Base-by-base conservation (phyloP, 179 eudicot species). In the Actinidia polygama region DNA sequence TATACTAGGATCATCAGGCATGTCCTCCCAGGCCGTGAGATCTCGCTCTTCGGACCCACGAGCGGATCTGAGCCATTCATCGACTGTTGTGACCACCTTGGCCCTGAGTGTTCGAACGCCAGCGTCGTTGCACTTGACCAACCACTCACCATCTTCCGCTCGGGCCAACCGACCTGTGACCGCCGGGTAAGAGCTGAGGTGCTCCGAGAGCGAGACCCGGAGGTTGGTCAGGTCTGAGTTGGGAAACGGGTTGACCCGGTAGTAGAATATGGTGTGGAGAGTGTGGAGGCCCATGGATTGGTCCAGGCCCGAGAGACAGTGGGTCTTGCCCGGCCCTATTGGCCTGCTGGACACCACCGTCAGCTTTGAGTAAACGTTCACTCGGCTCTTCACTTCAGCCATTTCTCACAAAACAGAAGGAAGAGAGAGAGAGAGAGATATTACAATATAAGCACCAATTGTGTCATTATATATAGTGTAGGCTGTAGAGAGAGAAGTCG, bases 51-150 rank as follows among this genome's bases (percentile, higher is more conserved):
- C 92, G 9, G 79, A 49, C 7, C 49, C 80, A 66, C 79, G 80
- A 12, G 90, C 95, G 47, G 80, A 83, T 84, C 86, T 73, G 36
- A 92, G 86, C 95, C 95, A 92, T 10, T 89, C 91, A 82, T 92
- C 94, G 50, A 92, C 24, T 18, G 85, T 85, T 58, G 75, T 18
- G 71, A 66, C 79, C 73, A 88, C 94, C 21, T 24, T 89, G 4
- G 94, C 95, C 77, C 85, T 77, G n/a, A 84, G 36, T 85, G 75
- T 81, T 81, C 95, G 67, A 10, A 92, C 85, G 0, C 95, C 95
- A 59, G 94, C 91, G 50, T 91, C 95, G n/a, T 85, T 91, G 80
- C 87, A 87, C 87, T 71, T 87, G 4, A 92, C 84, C 19, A 15
- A 40, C 94, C 94, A 92, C 18, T 84, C 81, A 12, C 90, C 90